These are phyloP conservation scores for Trifolium dubium DNA, from an alignment of 306 rosid species.

Conservation along the genomic window DNA sequence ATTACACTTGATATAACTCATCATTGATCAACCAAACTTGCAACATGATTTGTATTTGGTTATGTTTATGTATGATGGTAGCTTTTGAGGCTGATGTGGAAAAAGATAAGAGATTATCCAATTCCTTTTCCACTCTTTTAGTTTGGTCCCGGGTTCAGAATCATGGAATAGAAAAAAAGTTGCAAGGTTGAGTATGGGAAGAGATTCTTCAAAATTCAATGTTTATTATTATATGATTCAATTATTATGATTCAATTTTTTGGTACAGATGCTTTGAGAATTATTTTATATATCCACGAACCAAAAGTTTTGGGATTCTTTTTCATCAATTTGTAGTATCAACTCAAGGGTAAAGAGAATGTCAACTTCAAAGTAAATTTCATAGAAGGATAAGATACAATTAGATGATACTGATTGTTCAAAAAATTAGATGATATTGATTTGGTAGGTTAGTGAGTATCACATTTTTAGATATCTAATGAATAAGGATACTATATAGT, in stretches of 20 bases:
- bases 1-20: too few relatives aligned
- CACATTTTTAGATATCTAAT: background rate
- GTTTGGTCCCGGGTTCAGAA: conserved; percentile 60
- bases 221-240: conserved; percentile 9
- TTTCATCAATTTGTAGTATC: conserved; percentile 28
- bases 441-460: background rate
- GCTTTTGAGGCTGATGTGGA: conserved; percentile 57
- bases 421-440: too few relatives aligned
- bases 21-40: background rate
- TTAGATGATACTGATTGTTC: too few relatives aligned
- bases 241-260: conserved; percentile 30
- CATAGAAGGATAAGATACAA: conserved; percentile 37
- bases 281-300: conserved; percentile 31
- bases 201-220: conserved; percentile 31
- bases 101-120: conserved; percentile 66
- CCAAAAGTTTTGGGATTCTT: conserved; percentile 32
- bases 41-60: conserved; percentile 13
- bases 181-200: conserved; percentile 36
- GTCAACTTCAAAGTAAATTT: conserved; percentile 44
- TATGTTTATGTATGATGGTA: conserved; percentile 20
- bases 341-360: conserved; percentile 32
- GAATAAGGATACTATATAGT: too few relatives aligned
- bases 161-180: conserved; percentile 51
- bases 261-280: conserved; percentile 40
- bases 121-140: conserved; percentile 42